Base-by-base conservation (phyloP, 2,329 filamentous ascomycete species). In the Xylariales sp. region DNA sequence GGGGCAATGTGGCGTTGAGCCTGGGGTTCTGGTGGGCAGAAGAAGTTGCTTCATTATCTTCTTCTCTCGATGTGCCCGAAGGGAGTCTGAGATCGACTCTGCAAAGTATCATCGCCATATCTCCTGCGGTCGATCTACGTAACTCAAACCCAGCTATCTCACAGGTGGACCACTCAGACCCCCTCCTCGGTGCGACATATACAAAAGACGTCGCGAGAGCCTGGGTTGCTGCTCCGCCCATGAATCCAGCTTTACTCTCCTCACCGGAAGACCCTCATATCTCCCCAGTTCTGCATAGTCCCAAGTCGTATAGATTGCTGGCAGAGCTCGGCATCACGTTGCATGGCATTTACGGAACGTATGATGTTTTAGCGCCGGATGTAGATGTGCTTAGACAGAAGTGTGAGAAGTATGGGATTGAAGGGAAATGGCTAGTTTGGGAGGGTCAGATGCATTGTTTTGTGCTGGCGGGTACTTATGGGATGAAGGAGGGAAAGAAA, bases 361-460 rank as follows among this genome's bases (percentile, higher is more conserved):
- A 68, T 42, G 77, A 81, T 45, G 67, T 80, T 0, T 55, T 81
- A 2, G 62, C 64, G 0, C 74, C 75, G 0, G 76, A 80, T 47
- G 72, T 67, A 2, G 47, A 73, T 1, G 46, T 64, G 1, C 74
- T 78, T 36, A 53, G 71, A 4, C 64, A 74, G 3, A 66, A 62
- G 40, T 71, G 68, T 5, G 59, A 61, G 20, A 53, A 68, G 31
- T 52, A 58, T 14, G 64, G 66, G 0, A 64, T 80, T 0, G 36
- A 56, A 2, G 77, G 77, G 0, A 61, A 73, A 42, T 80, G 77
- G 78, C 48, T 81, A 29, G 61, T 76, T 8, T 81, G 77, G 76
- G 68, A 76, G 14, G 69, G 69, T 14, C 73, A 79, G 57, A 80
- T 81, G 72, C 77, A 81, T 54, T 77, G 73, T 45, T 80, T 79